Percentiles rank a stretch among this genome's conserved stretches.
phyloP scores from a whole-genome alignment of 768 basidiomycete genomes.

The Scleroderma bovista region DNA sequence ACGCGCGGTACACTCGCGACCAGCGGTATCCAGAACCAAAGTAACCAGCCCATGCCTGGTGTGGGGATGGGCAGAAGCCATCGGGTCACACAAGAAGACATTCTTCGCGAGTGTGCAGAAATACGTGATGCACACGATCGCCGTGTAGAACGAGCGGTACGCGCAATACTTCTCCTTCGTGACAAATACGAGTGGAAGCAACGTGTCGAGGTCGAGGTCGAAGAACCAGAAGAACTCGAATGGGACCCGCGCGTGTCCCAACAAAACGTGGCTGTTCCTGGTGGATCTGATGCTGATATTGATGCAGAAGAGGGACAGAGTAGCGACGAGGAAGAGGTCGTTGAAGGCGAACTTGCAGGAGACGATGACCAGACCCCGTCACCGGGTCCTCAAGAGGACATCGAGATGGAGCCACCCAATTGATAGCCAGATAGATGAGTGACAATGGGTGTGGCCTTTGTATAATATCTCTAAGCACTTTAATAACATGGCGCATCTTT shows the following conservation, averaged over 20 bases:
- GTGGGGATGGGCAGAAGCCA: conserved; percentile 17
- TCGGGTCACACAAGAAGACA: conserved; percentile 45
- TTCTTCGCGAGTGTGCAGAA: conserved; percentile 58
- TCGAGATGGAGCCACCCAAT: conserved; percentile 16
- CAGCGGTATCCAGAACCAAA: conserved; percentile 41
- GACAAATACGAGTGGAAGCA: conserved; percentile 83
- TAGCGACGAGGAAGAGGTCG: conserved; percentile 34
- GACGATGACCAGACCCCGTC: conserved; percentile 26
- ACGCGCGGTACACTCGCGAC: conserved; percentile 46
- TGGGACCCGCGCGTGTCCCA: conserved; percentile 53
- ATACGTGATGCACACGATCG: conserved; percentile 68
- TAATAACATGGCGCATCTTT: conserved; percentile 37
- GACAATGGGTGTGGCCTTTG: too few species aligned
- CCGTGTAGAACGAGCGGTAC: conserved; percentile 71
- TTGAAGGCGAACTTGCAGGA: conserved; percentile 30
- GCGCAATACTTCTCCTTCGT: conserved; percentile 69
- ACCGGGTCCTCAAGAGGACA: conserved; percentile 13
- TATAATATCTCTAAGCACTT: not conserved
- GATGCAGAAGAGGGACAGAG: conserved; percentile 30
- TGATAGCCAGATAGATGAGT: not conserved
- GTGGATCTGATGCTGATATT: conserved; percentile 12
- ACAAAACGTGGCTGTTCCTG: conserved; percentile 10
- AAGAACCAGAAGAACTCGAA: conserved; percentile 72
- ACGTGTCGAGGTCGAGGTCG: conserved; percentile 72
- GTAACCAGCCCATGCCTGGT: conserved; percentile 19